Percentiles rank a stretch among this genome's conserved stretches.
phyloP scores from a whole-genome alignment of 176 grass and related monocot genomes.

The barley (Hordeum vulgare) region MorexV3_pseudomolecules_assembly NC_058520.1:594188938-594189437 shows the following conservation, averaged over 20 bases:
- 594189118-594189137: background rate
- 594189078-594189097: too few species aligned
- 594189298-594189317: background rate
- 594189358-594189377: background rate
- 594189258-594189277: background rate
- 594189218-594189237: background rate
- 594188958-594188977: too few species aligned
- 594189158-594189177: background rate
- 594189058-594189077: too few species aligned
- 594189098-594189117: too few species aligned
- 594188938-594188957: background rate
- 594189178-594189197: background rate
- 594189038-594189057: too few species aligned
- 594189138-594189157: background rate
- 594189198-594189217: background rate
- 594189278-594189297: background rate
- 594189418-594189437: background rate
- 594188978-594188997: too few species aligned
- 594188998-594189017: too few species aligned
- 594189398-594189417: constrained; percentile 10
- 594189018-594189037: too few species aligned
- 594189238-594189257: background rate
- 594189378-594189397: background rate
- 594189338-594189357: background rate
- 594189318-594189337: background rate